A percentile compares a stretch with the other conserved stretches of the same genome.
These are phyloP conservation scores for Gossypium arboreum DNA, from an alignment of 345 rosid genomes.

Conservation along the genomic window DNA sequence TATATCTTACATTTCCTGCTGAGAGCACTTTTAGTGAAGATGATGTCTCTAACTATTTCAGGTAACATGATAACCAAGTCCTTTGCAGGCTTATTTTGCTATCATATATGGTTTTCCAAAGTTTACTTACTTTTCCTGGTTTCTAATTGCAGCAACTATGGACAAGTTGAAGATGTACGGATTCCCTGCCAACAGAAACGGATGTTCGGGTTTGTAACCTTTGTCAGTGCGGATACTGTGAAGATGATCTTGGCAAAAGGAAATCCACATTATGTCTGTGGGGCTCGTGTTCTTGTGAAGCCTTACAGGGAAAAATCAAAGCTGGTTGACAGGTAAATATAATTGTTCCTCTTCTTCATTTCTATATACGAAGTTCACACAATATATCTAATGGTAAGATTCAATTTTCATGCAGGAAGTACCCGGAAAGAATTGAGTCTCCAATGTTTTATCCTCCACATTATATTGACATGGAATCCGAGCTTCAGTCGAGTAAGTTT, in stretches of 20 bases:
- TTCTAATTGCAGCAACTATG: slow-evolving; percentile 39
- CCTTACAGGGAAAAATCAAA: slow-evolving; percentile 67
- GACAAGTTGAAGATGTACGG: slow-evolving; percentile 66
- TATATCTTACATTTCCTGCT: slow-evolving; percentile 63
- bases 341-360: not conserved
- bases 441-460: slow-evolving; percentile 32
- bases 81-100: not conserved
- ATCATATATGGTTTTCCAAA: not conserved
- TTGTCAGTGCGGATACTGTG: slow-evolving; percentile 51
- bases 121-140: slow-evolving; percentile 2
- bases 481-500: slow-evolving; percentile 48
- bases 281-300: slow-evolving; percentile 67
- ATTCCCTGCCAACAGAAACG: slow-evolving; percentile 67
- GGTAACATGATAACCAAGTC: slow-evolving; percentile 19
- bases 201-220: slow-evolving; percentile 73
- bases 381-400: not conserved
- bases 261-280: slow-evolving; percentile 69
- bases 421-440: slow-evolving; percentile 41
- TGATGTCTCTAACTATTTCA: slow-evolving; percentile 63
- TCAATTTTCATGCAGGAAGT: slow-evolving; percentile 34
- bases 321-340: slow-evolving; percentile 50
- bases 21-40: slow-evolving; percentile 64
- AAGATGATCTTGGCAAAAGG: slow-evolving; percentile 53
- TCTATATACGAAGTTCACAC: not conserved
- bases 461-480: slow-evolving; percentile 40